A percentile compares a stretch with the other conserved stretches of the same genome.
Conservation (phyloP, 2,329 filamentous ascomycete genomes). For the Penicillium sp. region DNA sequence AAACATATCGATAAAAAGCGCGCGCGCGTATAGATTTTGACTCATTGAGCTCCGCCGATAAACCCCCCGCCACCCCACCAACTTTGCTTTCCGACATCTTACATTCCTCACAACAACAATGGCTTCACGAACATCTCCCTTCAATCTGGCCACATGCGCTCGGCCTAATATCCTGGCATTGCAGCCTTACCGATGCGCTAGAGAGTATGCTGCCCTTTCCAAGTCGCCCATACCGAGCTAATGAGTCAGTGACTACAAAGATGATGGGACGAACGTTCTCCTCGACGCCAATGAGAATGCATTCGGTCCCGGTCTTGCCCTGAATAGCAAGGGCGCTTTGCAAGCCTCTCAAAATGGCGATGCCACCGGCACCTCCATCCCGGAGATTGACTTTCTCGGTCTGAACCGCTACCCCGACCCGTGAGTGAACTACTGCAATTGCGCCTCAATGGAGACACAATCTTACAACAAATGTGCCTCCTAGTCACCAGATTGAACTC, state of each 20-base stretch:
- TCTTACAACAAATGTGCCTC: neutral
- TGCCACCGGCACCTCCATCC: conserved; percentile 43
- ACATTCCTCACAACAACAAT: conserved; percentile 28
- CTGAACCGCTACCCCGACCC: conserved; percentile 96
- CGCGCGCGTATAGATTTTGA: conserved; percentile 8
- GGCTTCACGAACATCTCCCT: conserved; percentile 52
- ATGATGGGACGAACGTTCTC: conserved; percentile 91
- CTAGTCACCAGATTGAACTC: conserved; percentile 74
- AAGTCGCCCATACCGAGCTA: conserved; percentile 18
- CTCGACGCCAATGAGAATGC: conserved; percentile 98
- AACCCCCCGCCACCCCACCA: conserved; percentile 5
- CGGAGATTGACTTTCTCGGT: conserved; percentile 72
- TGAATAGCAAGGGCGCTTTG: conserved; percentile 51
- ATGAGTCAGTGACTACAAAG: conserved; percentile 85
- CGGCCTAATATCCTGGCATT: conserved; percentile 74
- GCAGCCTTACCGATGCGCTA: conserved; percentile 75
- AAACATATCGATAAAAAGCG: too few relatives aligned
- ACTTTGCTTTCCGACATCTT: neutral
- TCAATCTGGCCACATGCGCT: conserved; percentile 72
- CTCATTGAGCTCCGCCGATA: conserved; percentile 8
- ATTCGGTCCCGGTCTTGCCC: conserved; percentile 74
- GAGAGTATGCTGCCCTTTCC: conserved; percentile 62
- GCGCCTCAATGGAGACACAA: neutral
- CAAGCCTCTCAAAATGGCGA: conserved; percentile 45
- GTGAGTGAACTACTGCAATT: conserved; percentile 31